Base-by-base conservation (phyloP, 768 basidiomycete species). In the Tricholoma sp. region DNA sequence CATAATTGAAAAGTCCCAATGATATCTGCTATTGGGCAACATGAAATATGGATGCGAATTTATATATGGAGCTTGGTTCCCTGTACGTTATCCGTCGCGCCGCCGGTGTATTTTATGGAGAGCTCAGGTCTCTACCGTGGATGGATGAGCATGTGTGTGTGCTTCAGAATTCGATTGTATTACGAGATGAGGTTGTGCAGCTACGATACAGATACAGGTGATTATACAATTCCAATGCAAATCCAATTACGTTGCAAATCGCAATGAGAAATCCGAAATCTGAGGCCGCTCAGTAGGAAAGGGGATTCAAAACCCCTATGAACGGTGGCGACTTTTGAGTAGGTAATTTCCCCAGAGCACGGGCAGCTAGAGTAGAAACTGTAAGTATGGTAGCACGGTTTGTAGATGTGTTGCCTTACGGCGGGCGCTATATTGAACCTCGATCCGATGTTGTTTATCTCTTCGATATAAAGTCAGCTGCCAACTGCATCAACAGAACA, bases 351-450 rank as follows among this genome's bases (percentile, higher is more conserved):
- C 80, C 82, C 0, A 73, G 65, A 44, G 80, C 76, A 59, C 74
- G 80, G 49, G 85, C 89, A 15, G 86, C 79, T 80, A 54, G 50
- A 47, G 50, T 45, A 56, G 45, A 12, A 42, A 17, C 50, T n/a
- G 32, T 61, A 44, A 39, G 49, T 53, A 47, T 49, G 55, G 29
- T n/a, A 31, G 37, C 32, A 33, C 8, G 32, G 8, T 24, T 24
- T 36, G 60, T 28, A 33, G 47, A 31, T 31, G 34, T 37, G 18
- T 51, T 34, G 45, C 66, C 76, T 67, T 63, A 81, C 80, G 85
- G 58, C 85, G 78, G 6, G 83, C 89, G 55, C 68, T 77, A 69
- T 92, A 91, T 57, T 80, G 78, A 17, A 91, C 80, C 65, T 89
- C 82, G 36, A 89, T 74, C 29, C 90, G 81, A 70, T 86, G 76